phyloP scores from a whole-genome alignment of 1,284 basidiomycete genomes.

The Microbotryum lychnidis-dioicae region DNA sequence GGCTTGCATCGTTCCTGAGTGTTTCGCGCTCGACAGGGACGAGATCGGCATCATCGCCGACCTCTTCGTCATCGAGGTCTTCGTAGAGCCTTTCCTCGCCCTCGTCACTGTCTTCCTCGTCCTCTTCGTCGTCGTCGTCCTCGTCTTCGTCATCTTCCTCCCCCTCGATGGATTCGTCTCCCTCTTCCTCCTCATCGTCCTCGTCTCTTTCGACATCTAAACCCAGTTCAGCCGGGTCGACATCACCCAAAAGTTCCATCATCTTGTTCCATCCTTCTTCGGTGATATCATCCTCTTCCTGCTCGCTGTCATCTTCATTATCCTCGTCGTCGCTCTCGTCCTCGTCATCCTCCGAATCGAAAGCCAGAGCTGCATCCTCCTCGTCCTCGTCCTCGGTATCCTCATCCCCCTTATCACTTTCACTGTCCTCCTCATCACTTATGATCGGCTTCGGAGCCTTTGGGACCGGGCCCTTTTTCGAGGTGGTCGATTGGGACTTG shows the following conservation, averaged over 20 bases:
- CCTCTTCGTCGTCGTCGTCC: constrained; percentile 22
- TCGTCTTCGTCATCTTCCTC: constrained; percentile 30
- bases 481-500: not conserved
- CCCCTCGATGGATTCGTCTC: constrained; percentile 17
- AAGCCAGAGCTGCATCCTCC: not conserved
- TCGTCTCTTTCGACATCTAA: constrained; percentile 16
- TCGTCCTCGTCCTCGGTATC: constrained; percentile 1
- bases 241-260: constrained; percentile 31
- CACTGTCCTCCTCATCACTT: constrained; percentile 2
- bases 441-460: no score
- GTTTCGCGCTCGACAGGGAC: constrained; percentile 71
- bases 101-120: constrained; percentile 16
- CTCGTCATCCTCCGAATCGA: not conserved
- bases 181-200: constrained; percentile 11
- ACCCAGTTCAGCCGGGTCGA: constrained; percentile 21
- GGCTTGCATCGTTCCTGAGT: constrained; percentile 65
- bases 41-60: constrained; percentile 29
- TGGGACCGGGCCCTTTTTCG: no score
- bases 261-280: constrained; percentile 30
- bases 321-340: constrained; percentile 7
- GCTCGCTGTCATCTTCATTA: constrained; percentile 3
- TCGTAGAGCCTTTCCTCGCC: constrained; percentile 34
- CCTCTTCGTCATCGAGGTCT: constrained; percentile 18
- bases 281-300: constrained; percentile 28
- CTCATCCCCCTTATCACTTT: not conserved